These are phyloP conservation scores for Plasmopara viticola DNA, from an alignment of 352 stramenopile species.

Conservation along the genomic window DNA sequence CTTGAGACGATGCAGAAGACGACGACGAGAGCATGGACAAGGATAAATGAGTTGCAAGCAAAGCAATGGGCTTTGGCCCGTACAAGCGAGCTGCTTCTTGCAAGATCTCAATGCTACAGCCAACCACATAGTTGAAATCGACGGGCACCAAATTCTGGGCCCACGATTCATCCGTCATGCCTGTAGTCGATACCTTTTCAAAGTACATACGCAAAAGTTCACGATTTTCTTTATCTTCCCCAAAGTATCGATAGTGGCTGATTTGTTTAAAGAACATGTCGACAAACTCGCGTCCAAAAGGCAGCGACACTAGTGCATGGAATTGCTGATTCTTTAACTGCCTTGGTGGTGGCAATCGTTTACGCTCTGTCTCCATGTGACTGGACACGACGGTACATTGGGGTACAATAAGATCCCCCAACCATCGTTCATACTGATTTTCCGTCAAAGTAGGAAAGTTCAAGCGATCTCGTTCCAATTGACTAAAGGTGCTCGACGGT, in stretches of 20 bases:
- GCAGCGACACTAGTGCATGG: constrained; percentile 58
- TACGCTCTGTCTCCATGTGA: constrained; percentile 42
- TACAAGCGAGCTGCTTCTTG: constrained; percentile 72
- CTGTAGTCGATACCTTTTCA: constrained; percentile 69
- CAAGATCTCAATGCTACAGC: constrained; percentile 61
- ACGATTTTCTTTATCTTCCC: constrained; percentile 66
- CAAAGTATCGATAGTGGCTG: constrained; percentile 54
- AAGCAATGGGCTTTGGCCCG: constrained; percentile 36
- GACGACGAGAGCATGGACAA: constrained; percentile 33
- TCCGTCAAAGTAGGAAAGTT: constrained; percentile 58
- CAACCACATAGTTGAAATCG: constrained; percentile 53
- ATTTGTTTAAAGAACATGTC: constrained; percentile 71
- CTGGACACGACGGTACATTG: constrained; percentile 46
- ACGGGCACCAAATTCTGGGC: constrained; percentile 26
- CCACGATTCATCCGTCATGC: constrained; percentile 62
- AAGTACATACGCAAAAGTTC: constrained; percentile 74
- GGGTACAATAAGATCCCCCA: constrained; percentile 45
- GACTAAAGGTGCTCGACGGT: constrained; percentile 58
- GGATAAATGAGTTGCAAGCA: constrained; percentile 28
- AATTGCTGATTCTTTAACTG: constrained; percentile 72
- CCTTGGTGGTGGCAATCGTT: constrained; percentile 38
- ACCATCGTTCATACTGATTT: constrained; percentile 70
- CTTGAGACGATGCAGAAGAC: constrained; percentile 34
- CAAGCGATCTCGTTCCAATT: constrained; percentile 42
- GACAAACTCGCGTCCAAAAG: constrained; percentile 57